Evolutionary conservation across 2,329 filamentous ascomycete genomes (phyloP).

Genomic region (Sclerotiophoma versabilis): DNA sequence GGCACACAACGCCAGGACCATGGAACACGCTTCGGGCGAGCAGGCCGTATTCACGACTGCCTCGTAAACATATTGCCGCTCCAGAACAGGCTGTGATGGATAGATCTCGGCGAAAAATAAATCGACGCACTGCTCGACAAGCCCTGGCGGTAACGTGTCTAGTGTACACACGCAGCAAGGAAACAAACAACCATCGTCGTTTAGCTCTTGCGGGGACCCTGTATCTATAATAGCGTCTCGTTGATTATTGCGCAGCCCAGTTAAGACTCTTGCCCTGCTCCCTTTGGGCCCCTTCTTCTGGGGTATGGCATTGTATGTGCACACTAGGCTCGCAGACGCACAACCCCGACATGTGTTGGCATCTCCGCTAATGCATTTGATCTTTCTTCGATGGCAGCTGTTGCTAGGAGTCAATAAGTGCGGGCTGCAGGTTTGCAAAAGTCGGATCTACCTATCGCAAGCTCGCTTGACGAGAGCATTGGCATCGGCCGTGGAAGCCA

Average conservation of each 20-base stretch:
- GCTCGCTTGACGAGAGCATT: not conserved
- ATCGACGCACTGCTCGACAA: not conserved
- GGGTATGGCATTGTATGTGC: not conserved
- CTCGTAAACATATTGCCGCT: not conserved
- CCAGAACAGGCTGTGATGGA: not conserved
- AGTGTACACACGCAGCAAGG: not conserved
- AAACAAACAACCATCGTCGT: not conserved
- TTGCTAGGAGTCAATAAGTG: not conserved
- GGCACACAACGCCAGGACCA: slow-evolving; percentile 57
- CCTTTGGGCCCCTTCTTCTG: not conserved
- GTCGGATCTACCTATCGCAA: not conserved
- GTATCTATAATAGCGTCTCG: too few relatives aligned
- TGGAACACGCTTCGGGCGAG: slow-evolving; percentile 15
- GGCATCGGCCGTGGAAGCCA: not conserved
- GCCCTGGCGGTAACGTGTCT: too few relatives aligned
- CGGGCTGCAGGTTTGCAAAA: not conserved
- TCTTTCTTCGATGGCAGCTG: not conserved
- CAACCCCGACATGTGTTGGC: not conserved
- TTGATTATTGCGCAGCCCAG: not conserved
- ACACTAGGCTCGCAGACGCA: not conserved
- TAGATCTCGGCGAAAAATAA: not conserved
- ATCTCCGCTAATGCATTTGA: not conserved
- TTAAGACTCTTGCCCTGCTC: not conserved
- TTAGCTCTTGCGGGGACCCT: too few relatives aligned
- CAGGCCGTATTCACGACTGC: not conserved